Evolutionary conservation across 176 grass and related monocot genomes (phyloP).

Genomic region (Echinochloa phyllopogon): DNA sequence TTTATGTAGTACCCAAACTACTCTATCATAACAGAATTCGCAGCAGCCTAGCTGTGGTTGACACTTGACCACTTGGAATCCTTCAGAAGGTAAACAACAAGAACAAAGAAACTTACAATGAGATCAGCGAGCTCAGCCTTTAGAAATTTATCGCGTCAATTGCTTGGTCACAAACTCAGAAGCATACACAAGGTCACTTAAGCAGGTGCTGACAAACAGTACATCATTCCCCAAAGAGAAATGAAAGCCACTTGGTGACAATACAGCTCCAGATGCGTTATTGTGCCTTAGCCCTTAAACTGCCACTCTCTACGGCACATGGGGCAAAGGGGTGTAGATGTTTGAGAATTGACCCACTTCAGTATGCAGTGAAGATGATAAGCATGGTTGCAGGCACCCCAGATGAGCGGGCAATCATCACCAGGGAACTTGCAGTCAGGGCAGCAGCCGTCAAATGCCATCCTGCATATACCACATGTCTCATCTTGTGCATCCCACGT

Average conservation of each 20-base stretch:
- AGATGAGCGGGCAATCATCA: constrained; percentile 83
- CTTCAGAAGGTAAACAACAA: constrained; percentile 18
- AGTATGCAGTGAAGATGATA: constrained; percentile 91
- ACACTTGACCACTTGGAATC: not conserved
- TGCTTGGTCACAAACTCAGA: not conserved
- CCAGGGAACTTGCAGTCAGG: constrained; percentile 95
- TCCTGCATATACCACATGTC: constrained; percentile 85
- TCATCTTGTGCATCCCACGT: constrained; percentile 86
- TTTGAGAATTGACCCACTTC: constrained; percentile 93
- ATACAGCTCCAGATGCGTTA: constrained; percentile 12
- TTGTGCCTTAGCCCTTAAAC: constrained; percentile 71
- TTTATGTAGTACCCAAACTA: not conserved
- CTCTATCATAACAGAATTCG: not conserved
- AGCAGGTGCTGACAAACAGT: not conserved
- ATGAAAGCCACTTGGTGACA: not conserved
- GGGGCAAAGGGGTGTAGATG: constrained; percentile 78
- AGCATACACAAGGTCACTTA: not conserved
- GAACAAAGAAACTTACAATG: constrained; percentile 19
- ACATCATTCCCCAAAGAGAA: constrained; percentile 15
- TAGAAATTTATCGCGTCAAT: constrained; percentile 18
- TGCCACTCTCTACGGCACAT: constrained; percentile 94
- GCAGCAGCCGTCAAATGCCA: constrained; percentile 87
- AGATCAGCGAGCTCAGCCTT: constrained; percentile 3
- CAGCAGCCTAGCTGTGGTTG: not conserved
- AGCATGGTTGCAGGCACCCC: constrained; percentile 77